Evolutionary conservation across 2,329 filamentous ascomycete species (phyloP).

Genomic region (Trichophyton mentagrophytes): DNA sequence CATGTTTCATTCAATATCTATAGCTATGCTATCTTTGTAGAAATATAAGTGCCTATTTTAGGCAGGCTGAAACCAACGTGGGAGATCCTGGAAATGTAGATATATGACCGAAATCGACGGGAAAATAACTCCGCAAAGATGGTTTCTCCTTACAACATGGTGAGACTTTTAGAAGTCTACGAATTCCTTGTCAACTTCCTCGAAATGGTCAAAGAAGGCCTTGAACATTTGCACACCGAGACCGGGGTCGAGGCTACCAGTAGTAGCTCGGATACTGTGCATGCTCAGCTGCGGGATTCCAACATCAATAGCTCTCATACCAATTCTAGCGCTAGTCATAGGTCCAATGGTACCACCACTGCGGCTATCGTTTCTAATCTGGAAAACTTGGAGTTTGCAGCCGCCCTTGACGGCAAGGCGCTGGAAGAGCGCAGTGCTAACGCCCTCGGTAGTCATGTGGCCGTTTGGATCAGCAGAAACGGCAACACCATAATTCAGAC

Average conservation of each 20-base stretch:
- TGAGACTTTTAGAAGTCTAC: conserved; percentile 15
- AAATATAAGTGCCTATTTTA: not conserved
- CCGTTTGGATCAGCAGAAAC: conserved; percentile 76
- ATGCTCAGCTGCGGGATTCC: conserved; percentile 87
- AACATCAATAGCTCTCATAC: conserved; percentile 71
- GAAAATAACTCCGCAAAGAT: not conserved
- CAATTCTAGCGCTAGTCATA: conserved; percentile 67
- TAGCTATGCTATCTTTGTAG: not conserved
- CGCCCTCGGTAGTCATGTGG: conserved; percentile 88
- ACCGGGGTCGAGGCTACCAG: conserved; percentile 72
- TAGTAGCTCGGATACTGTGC: conserved; percentile 85
- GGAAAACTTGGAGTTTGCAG: conserved; percentile 69
- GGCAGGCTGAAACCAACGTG: not conserved
- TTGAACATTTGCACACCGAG: conserved; percentile 79
- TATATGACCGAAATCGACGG: not conserved
- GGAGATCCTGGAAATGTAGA: not conserved
- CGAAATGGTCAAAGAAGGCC: conserved; percentile 76
- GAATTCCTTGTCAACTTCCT: conserved; percentile 75
- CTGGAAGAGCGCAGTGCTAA: conserved; percentile 68
- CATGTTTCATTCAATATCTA: not conserved
- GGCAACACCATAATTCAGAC: conserved; percentile 75
- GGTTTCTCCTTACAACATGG: conserved; percentile 12
- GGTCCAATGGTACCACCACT: conserved; percentile 93
- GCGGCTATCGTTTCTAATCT: conserved; percentile 84
- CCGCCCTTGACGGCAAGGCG: conserved; percentile 63